Conservation (phyloP, 2,329 filamentous ascomycete genomes). For the Nemania sp. region DNA sequence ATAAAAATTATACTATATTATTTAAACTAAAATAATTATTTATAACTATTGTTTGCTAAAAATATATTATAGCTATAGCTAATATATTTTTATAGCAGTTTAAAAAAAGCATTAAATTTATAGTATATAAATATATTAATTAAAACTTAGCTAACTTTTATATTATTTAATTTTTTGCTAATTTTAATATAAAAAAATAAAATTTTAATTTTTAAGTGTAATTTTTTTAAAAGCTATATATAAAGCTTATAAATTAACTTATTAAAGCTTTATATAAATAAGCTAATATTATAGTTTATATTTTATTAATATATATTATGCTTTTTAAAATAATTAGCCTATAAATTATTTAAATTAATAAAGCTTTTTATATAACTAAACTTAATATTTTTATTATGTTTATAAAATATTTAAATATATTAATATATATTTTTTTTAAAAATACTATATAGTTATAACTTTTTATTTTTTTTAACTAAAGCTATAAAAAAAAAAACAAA, state of each 20-base stretch:
- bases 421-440: background rate
- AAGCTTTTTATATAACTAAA: background rate
- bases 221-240: background rate
- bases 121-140: background rate
- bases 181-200: background rate
- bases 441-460: background rate
- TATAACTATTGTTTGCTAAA: too few species aligned
- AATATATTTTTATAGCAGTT: too few species aligned
- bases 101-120: background rate
- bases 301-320: background rate
- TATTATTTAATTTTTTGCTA: background rate
- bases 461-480: background rate
- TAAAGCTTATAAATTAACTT: background rate
- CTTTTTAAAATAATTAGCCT: background rate
- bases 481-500: background rate
- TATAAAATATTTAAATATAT: background rate
- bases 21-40: background rate
- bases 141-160: background rate
- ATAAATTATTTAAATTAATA: background rate
- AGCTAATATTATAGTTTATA: background rate
- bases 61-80: background rate
- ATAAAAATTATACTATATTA: too few species aligned
- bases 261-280: background rate
- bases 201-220: background rate
- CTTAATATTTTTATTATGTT: background rate